Evolutionary conservation across 352 stramenopile species (phyloP), one percentile per base, ranked within the genome.

Genomic region (Phytopythium sindhum): DNA sequence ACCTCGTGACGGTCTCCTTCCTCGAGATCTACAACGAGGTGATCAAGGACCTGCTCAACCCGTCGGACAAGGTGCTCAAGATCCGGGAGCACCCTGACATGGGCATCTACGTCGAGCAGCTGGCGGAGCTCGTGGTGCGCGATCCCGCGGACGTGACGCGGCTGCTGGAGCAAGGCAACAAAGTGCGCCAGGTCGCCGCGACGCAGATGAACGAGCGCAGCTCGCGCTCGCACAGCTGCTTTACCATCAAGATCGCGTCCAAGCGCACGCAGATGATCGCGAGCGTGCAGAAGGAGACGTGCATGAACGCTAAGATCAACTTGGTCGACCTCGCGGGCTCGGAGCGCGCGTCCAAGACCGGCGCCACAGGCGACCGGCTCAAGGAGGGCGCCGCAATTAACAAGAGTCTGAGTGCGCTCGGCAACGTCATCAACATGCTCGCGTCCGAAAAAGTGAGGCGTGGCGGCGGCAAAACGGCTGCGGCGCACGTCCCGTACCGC

Each of bases 1-100:
- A 88, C 66, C 75, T 97, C 33, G 79, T 98, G 19, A 91, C 85
- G 1, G 91, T 97, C 19, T 97, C 89, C n/a, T 98, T 97, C 65
- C 73, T 98, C 24, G 94, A 98, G 63, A 97, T 98, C 60, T 98
- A 98, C 78, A 98, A 98, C 68, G 95, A 98, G 67, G 84, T 96
- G 2, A 96, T 98, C 63, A 91, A 96, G 42, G 95, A 98, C 64
- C 67, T 98, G 60, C 81, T 98, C 19, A 97, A 98, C 62, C 90
- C 91, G 8, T 92, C 86, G 4, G 90, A 96, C 64, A 95, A 97
- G 59, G 48, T 95, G 60, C 85, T 98, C 59, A 92, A 97, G 69
- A 96, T 98, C 55, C 88, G 90, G 9, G 90, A 98, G 70, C 90
- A 98, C 65, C 86, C 89, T 0, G 90, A 97, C 64, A 87, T 98